Base-by-base conservation (phyloP, 805 yeast species). In the Candida sanyiensis region DNA sequence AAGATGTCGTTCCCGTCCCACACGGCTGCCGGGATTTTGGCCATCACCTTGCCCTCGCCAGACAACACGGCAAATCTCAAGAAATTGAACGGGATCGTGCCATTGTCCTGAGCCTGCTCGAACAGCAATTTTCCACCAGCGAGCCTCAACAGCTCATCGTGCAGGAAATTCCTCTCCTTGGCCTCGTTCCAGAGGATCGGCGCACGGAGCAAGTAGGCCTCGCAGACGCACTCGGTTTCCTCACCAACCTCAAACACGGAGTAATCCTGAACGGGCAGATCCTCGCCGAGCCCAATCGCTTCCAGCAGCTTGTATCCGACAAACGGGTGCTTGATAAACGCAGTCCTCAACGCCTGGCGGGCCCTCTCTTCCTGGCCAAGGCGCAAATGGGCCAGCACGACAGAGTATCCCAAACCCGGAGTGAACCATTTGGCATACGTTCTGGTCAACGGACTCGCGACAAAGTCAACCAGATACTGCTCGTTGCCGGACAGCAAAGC, bases 11-110 rank as follows among this genome's bases (percentile, higher is more conserved):
- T 68, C 19, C 71, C 55, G 2, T 71, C 69, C 83, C 87, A 83
- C 18, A 81, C 67, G 3, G 59, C 49, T 19, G 67, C 51, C 1
- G 94, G 94, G 18, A 83, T 66, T 47, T 74, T 72, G 1, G 85
- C 84, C 83, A 83, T 77, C 1, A 80, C 70, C 29, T 75, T 70
- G 18, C 75, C 76, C 56, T 83, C 93, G 13, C 83, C 84, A 0
- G 88, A 79, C 29, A 83, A 58, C 23, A 83, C 69, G 3, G 78
- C 80, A 58, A 82, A 81, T 40, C 95, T 67, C 10, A 83, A 49
- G 42, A 84, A 63, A 50, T 81, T 83, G 5, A 61, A 52, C 1
- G 90, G 88, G 0, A 81, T 64, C n/a, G n/a, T n/a, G 4, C 43
- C 48, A 2, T 54, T 51, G 15, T 50, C 51, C 21, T 50, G 42